Conservation (phyloP, 2,329 filamentous ascomycete species). For the Aspergillus pseudonomiae region DNA sequence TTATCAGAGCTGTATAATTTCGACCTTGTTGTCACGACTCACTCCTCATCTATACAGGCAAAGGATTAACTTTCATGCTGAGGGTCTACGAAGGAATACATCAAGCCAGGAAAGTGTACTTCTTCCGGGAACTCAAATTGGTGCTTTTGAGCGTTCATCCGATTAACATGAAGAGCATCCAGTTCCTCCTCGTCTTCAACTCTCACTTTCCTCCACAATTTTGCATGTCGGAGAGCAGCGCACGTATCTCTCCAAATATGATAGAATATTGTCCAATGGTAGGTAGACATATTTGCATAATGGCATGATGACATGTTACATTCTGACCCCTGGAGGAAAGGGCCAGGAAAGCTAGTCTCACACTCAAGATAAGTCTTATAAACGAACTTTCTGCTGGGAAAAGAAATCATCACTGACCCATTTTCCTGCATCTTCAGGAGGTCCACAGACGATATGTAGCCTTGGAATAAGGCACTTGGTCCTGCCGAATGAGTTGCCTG, state of each 20-base stretch:
- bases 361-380: neutral
- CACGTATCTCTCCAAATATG: neutral
- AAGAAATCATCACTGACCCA: neutral
- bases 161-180: neutral
- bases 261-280: neutral
- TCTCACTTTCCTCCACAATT: neutral
- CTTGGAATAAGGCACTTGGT: neutral
- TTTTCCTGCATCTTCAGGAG: neutral
- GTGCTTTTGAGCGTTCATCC: neutral
- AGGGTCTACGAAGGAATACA: neutral
- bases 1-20: neutral
- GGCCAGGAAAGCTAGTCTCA: neutral
- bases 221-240: neutral
- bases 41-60: neutral
- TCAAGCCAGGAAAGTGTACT: neutral
- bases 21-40: too few relatives aligned
- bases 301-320: neutral
- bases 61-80: neutral
- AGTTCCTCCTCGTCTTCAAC: neutral
- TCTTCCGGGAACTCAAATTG: neutral
- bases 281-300: neutral
- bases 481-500: neutral
- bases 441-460: neutral
- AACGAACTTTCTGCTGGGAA: neutral
- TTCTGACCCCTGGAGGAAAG: too few relatives aligned